These are phyloP conservation scores for Coemansia sp. DNA, from an alignment of 192 early-diverging fungal genomes.

Conservation along the genomic window DNA sequence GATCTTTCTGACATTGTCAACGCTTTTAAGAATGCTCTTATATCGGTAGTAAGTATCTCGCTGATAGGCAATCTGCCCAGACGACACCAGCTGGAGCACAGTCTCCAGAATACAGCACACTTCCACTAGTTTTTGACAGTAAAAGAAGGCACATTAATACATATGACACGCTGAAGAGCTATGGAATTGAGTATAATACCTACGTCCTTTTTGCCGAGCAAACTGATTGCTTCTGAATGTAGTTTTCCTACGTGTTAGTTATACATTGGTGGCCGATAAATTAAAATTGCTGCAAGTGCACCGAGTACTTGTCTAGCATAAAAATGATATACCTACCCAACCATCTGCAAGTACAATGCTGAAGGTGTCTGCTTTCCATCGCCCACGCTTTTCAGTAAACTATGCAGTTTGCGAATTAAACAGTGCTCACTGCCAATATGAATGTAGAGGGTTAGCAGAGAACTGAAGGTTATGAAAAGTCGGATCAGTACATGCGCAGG, in stretches of 20 bases:
- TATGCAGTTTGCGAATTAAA: neutral
- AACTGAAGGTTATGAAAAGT: neutral
- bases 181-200: constrained; percentile 6
- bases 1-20: constrained; percentile 34
- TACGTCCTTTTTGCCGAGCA: constrained; percentile 14
- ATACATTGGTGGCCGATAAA: neutral
- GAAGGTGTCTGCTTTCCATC: constrained; percentile 3
- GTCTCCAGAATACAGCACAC: constrained; percentile 20
- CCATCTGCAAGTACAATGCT: neutral
- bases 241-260: neutral
- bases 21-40: constrained; percentile 27
- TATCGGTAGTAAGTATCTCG: constrained; percentile 45
- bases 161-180: neutral
- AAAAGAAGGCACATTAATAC: neutral
- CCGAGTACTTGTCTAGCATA: neutral
- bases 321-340: neutral
- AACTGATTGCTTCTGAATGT: neutral
- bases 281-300: neutral
- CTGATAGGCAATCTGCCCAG: constrained; percentile 43
- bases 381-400: neutral
- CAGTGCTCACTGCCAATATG: neutral
- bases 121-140: constrained; percentile 18
- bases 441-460: neutral
- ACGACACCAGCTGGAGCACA: constrained; percentile 15
- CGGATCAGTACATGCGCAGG: neutral